phyloP scores from a whole-genome alignment of 345 rosid species.

The Nephelium lappaceum region DNA sequence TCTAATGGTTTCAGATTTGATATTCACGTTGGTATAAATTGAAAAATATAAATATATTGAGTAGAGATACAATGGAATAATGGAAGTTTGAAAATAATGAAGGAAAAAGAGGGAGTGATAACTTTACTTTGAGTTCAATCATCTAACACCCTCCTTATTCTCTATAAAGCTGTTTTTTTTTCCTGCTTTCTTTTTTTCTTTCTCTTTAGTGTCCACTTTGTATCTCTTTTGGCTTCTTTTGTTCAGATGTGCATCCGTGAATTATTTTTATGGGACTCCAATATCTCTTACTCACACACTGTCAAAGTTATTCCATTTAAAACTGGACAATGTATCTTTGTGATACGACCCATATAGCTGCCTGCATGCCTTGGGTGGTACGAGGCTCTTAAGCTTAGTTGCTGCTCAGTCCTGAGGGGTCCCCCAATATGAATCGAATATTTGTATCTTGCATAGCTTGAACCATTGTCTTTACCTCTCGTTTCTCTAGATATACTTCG shows the following conservation, averaged over 20 bases:
- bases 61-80: no score
- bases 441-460: conserved; percentile 26
- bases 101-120: not conserved
- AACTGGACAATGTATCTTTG: conserved; percentile 24
- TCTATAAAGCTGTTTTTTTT: conserved; percentile 48
- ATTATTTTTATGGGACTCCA: conserved; percentile 22
- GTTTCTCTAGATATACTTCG: conserved; percentile 21
- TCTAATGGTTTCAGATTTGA: no score
- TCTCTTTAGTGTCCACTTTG: conserved; percentile 43
- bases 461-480: conserved; percentile 35
- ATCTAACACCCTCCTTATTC: conserved; percentile 57
- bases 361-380: conserved; percentile 28
- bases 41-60: no score
- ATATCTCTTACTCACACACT: conserved; percentile 10
- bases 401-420: conserved; percentile 11
- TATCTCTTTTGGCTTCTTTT: conserved; percentile 25
- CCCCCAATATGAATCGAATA: conserved; percentile 29
- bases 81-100: no score
- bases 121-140: conserved; percentile 51
- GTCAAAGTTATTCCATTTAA: conserved; percentile 41
- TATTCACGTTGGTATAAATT: no score
- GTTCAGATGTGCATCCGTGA: conserved; percentile 25
- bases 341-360: conserved; percentile 22
- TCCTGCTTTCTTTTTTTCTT: conserved; percentile 22
- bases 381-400: not conserved